Base-by-base conservation (phyloP, 1,139 yeast species). In the Sugiyamaella neomexicana region DNA sequence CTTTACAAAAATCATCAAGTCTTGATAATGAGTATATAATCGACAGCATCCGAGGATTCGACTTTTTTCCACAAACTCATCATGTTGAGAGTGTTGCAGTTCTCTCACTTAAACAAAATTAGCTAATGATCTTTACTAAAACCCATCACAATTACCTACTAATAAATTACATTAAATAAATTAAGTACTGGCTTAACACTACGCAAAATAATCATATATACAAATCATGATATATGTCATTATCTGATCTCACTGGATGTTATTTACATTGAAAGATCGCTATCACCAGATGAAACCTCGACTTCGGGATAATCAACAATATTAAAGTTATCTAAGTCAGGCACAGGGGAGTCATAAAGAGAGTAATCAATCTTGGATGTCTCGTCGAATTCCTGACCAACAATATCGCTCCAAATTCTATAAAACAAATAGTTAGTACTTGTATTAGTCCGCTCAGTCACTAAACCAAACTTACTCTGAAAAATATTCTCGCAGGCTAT, bases 41-140 rank as follows among this genome's bases (percentile, higher is more conserved):
- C 50, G 96, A 88, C 62, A 85, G 93, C 61, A 78, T 93, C 40
- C 82, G 91, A 66, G 99, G 99, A 1, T 93, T 93, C 72, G 99
- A 93, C 71, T 91, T 93, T 72, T 93, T 93, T 77, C 99, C 99
- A 2, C 98, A 91, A 70, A 93, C 99, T 0, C 96, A 93, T 67
- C 99, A 93, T 68, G 98, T 93, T 52, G 99, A 93, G 71, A 84
- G 96, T 68, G 95, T 91, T 31, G 96, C 97, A 8, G 97, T 93
- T 5, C 75, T 93, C 12, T 47, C 57, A 2, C 52, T 50, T 31
- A 37, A 34, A 41, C 31, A 10, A 39, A 25, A 43, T n/a, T n/a
- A n/a, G n/a, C 46, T 43, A 31, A 16, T 31, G 32, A 15, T 7
- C 39, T 6, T 31, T 10, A 15, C 13, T 13, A 42, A 42, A 5